Evolutionary conservation across 2,329 filamentous ascomycete species (phyloP), one percentile per base, ranked within the genome.

Genomic region (Diplocarpon mali): DNA sequence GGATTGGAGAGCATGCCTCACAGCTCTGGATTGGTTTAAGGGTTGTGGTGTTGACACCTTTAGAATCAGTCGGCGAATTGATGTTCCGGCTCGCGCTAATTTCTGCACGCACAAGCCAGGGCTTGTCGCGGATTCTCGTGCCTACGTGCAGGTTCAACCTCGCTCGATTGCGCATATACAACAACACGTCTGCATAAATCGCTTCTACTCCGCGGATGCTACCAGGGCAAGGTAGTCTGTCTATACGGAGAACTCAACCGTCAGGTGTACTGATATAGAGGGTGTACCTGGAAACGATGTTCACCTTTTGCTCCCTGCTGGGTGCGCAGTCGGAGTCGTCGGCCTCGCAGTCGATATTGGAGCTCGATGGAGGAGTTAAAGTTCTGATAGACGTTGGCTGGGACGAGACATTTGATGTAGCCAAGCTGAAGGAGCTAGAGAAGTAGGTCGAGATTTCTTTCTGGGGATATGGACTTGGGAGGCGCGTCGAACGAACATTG

Each of bases 321-420:
- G 92, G 92, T 62, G 90, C 92, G 49, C 86, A 93, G 60, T 89
- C 86, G 41, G 78, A 84, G 54, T 92, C 87, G 38, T 73, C 80
- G 47, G 89, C 90, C 35, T 93, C 88, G 52, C 88, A 95, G 64
- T 96, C 92, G n/a, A 77, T 98, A 30, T 71, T 98, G 38, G 90
- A 96, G 69, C 83, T 98, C 45, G 92, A 98, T 68, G 90, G 90
- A 53, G 92, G 90, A 47, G 83, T 98, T 67, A 96, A 96, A 65
- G 79, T 98, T 42, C 75, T 98, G 43, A 78, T 98, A 31, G 90
- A 95, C 62, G 82, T 95, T 36, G 92, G 92, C 48, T 98, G 92
- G 92, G 89, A 96, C 62, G 87, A 94, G 62, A 76, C 76, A 2
- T 96, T 98, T 62, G 84, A 94, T 60, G 76, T 78, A 28, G 75